A percentile compares a stretch with the other conserved stretches of the same genome.
phyloP scores from a whole-genome alignment of 2,329 filamentous ascomycete genomes.

The Phaeosphaeriaceae sp. region DNA sequence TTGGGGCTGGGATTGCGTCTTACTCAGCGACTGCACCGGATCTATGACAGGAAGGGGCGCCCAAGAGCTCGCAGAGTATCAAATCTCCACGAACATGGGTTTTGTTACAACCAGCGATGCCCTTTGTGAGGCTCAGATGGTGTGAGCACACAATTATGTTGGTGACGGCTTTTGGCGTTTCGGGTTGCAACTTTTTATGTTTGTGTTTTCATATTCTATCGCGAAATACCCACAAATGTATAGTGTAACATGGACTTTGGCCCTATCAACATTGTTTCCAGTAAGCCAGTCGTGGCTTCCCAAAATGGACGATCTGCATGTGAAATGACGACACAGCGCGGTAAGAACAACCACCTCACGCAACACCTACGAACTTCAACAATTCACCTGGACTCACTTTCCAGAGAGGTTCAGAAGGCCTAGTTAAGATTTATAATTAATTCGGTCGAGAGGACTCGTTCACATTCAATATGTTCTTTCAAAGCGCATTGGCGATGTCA shows the following conservation, averaged over 20 bases:
- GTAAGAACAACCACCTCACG: slow-evolving; percentile 23
- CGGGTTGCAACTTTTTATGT: not conserved
- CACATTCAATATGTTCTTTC: slow-evolving; percentile 23
- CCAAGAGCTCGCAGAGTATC: slow-evolving; percentile 50
- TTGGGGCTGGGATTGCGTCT: slow-evolving; percentile 52
- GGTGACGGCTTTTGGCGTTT: slow-evolving; percentile 3
- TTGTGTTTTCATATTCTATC: slow-evolving; percentile 4
- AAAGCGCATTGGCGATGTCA: slow-evolving; percentile 10
- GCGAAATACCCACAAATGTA: slow-evolving; percentile 18
- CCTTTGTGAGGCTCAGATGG: slow-evolving; percentile 32
- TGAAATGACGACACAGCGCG: slow-evolving; percentile 38
- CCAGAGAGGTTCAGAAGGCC: too few relatives aligned
- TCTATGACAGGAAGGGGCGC: slow-evolving; percentile 51
- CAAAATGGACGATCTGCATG: slow-evolving; percentile 26
- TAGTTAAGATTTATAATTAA: too few relatives aligned
- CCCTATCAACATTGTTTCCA: not conserved
- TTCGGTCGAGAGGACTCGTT: not conserved
- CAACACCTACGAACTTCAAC: slow-evolving; percentile 13
- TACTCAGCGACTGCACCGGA: slow-evolving; percentile 51
- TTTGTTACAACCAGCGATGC: slow-evolving; percentile 50
- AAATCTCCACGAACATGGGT: slow-evolving; percentile 52
- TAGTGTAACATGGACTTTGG: not conserved
- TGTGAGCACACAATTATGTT: slow-evolving; percentile 7
- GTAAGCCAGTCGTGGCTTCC: slow-evolving; percentile 9
- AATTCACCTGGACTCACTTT: not conserved